A percentile compares a stretch with the other conserved stretches of the same genome.
Evolutionary conservation across 2,329 filamentous ascomycete species (phyloP).

Genomic region (Rhexocercosporidium sp.): DNA sequence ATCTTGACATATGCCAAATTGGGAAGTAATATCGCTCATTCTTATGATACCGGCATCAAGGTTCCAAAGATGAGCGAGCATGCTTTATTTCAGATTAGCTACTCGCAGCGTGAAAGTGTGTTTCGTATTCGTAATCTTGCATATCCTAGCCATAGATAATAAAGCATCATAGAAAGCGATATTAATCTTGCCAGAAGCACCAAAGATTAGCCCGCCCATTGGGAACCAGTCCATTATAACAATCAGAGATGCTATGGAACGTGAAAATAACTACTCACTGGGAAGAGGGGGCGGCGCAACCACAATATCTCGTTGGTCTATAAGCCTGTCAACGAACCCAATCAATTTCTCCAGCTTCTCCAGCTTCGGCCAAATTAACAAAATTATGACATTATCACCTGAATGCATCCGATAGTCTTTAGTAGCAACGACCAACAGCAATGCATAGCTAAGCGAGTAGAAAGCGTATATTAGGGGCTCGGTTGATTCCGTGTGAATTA

Average conservation of each 20-base stretch:
- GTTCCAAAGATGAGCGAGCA: slow-evolving; percentile 30
- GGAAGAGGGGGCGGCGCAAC: slow-evolving; percentile 32
- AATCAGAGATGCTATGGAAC: slow-evolving; percentile 5
- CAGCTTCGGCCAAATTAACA: slow-evolving; percentile 23
- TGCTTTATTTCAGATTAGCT: slow-evolving; percentile 24
- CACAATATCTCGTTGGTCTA: slow-evolving; percentile 26
- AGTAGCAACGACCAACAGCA: slow-evolving; percentile 31
- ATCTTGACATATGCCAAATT: slow-evolving; percentile 30
- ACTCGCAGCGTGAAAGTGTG: slow-evolving; percentile 21
- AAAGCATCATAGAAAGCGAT: slow-evolving; percentile 34
- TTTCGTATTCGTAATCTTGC: slow-evolving; percentile 1
- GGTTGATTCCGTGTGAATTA: slow-evolving; percentile 16
- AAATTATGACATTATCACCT: slow-evolving; percentile 24
- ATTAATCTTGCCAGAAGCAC: slow-evolving; percentile 35
- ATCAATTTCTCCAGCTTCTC: slow-evolving; percentile 31
- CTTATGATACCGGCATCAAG: slow-evolving; percentile 23
- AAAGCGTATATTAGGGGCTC: slow-evolving; percentile 34
- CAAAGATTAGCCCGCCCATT: slow-evolving; percentile 30
- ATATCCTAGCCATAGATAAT: slow-evolving; percentile 31
- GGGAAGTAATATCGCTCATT: slow-evolving; percentile 26
- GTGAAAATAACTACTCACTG: slow-evolving; percentile 15
- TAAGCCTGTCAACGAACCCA: slow-evolving; percentile 25
- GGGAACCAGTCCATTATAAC: slow-evolving; percentile 32
- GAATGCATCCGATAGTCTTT: slow-evolving; percentile 35
- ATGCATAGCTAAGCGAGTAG: slow-evolving; percentile 34